Conservation (phyloP, 257 asterid species). For the Fraxinus pennsylvanica region DNA sequence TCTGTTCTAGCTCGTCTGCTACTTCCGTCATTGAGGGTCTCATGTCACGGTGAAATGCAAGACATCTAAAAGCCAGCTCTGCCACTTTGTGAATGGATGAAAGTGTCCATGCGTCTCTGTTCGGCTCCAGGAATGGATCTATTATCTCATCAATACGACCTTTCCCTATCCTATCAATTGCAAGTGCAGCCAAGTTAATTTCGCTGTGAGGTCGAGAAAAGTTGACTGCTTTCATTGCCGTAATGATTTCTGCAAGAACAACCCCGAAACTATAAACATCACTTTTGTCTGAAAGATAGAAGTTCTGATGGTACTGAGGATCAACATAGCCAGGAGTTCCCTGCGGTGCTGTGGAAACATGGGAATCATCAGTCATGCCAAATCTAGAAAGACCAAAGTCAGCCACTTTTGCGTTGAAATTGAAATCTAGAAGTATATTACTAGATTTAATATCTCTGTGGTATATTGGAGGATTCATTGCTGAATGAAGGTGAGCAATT, state of each 20-base stretch:
- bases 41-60: slow-evolving; percentile 84
- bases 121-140: slow-evolving; percentile 72
- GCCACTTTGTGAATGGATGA: slow-evolving; percentile 81
- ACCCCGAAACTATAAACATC: slow-evolving; percentile 97
- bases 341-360: slow-evolving; percentile 91
- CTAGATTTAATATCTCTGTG: slow-evolving; percentile 89
- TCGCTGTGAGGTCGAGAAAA: slow-evolving; percentile 79
- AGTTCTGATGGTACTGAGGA: slow-evolving; percentile 93
- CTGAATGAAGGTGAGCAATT: slow-evolving; percentile 79
- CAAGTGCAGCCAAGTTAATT: slow-evolving; percentile 81
- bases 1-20: slow-evolving; percentile 87
- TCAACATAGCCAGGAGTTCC: slow-evolving; percentile 96
- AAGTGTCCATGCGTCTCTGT: slow-evolving; percentile 91
- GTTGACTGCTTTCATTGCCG: slow-evolving; percentile 80
- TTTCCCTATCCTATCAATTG: slow-evolving; percentile 76
- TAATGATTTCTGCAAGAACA: slow-evolving; percentile 82
- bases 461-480: slow-evolving; percentile 82
- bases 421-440: slow-evolving; percentile 70
- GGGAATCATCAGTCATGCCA: slow-evolving; percentile 90
- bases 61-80: slow-evolving; percentile 91
- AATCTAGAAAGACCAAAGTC: slow-evolving; percentile 89
- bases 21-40: slow-evolving; percentile 96
- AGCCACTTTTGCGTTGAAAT: slow-evolving; percentile 81
- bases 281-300: slow-evolving; percentile 89
- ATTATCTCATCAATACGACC: slow-evolving; percentile 81